phyloP scores from a whole-genome alignment of 257 asterid genomes.

The Fraxinus americana region DNA sequence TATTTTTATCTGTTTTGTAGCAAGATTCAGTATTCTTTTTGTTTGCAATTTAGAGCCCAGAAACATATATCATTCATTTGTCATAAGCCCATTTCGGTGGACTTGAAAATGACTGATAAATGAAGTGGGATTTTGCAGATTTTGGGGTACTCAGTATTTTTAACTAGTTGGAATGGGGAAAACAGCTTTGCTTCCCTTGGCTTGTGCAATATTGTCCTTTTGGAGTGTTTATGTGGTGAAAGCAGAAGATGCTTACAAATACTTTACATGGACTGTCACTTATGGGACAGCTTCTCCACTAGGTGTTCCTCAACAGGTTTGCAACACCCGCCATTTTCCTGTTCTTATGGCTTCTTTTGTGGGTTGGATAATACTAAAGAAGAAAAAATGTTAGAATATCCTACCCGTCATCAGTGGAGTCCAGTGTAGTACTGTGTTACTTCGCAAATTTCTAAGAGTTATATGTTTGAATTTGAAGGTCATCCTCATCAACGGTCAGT shows the following conservation, averaged over 20 bases:
- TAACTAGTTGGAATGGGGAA: slow-evolving; percentile 49
- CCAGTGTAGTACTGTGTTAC: neutral
- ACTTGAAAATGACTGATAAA: slow-evolving; percentile 7
- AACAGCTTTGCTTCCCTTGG: slow-evolving; percentile 29
- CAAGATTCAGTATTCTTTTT: slow-evolving; percentile 22
- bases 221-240: slow-evolving; percentile 48
- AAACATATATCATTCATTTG: neutral
- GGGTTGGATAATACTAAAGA: neutral
- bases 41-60: neutral
- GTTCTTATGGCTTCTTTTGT: neutral
- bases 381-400: neutral
- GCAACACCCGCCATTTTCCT: neutral
- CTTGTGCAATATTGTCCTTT: slow-evolving; percentile 45
- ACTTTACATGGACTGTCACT: slow-evolving; percentile 80
- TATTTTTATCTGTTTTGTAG: neutral
- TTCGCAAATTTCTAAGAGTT: neutral
- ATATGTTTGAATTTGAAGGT: slow-evolving; percentile 53
- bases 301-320: slow-evolving; percentile 82
- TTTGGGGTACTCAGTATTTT: slow-evolving; percentile 21
- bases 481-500: slow-evolving; percentile 87
- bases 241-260: slow-evolving; percentile 87
- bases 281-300: slow-evolving; percentile 83
- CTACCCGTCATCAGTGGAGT: neutral
- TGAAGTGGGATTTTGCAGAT: slow-evolving; percentile 45
- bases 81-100: neutral